phyloP scores from a whole-genome alignment of 768 basidiomycete species.

The Tephrocybe sp. region DNA sequence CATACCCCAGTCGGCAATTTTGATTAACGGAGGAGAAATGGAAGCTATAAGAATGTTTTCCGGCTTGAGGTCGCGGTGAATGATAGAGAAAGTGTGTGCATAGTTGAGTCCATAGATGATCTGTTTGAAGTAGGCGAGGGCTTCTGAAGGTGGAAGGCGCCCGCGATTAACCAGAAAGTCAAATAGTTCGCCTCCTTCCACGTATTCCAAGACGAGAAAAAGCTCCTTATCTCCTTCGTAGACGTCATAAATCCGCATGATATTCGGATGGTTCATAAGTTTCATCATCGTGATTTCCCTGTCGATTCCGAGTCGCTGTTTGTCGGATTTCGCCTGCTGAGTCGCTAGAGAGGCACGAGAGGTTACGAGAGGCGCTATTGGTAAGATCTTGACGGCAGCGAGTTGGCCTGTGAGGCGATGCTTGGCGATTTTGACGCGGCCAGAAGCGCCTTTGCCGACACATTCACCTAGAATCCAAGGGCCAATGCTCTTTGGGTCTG shows the following conservation, averaged over 20 bases:
- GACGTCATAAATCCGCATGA: constrained; percentile 93
- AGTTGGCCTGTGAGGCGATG: constrained; percentile 85
- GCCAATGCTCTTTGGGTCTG: constrained; percentile 84
- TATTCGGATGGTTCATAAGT: constrained; percentile 97
- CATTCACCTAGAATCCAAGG: constrained; percentile 94
- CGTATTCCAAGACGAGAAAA: constrained; percentile 91
- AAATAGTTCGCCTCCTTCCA: constrained; percentile 94
- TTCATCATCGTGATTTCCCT: constrained; percentile 99
- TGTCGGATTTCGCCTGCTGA: constrained; percentile 70
- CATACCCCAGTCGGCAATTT: constrained; percentile 99
- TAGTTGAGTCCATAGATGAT: constrained; percentile 95
- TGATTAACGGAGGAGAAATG: constrained; percentile 76
- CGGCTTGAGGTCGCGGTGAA: constrained; percentile 96
- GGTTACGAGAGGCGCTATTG: constrained; percentile 72
- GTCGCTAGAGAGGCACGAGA: constrained; percentile 68
- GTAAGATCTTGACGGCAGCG: constrained; percentile 95
- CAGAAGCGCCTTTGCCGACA: constrained; percentile 90
- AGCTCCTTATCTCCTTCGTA: constrained; percentile 91
- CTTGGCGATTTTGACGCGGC: constrained; percentile 91
- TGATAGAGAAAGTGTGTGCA: constrained; percentile 95
- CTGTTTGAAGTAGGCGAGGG: constrained; percentile 91
- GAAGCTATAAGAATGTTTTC: constrained; percentile 94
- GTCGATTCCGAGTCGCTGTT: constrained; percentile 83
- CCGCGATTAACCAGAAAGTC: constrained; percentile 93
- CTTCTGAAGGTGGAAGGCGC: constrained; percentile 75